These are phyloP conservation scores for Neurospora sp. DNA, from an alignment of 495 filamentous ascomycete genomes.

Conservation along the genomic window DNA sequence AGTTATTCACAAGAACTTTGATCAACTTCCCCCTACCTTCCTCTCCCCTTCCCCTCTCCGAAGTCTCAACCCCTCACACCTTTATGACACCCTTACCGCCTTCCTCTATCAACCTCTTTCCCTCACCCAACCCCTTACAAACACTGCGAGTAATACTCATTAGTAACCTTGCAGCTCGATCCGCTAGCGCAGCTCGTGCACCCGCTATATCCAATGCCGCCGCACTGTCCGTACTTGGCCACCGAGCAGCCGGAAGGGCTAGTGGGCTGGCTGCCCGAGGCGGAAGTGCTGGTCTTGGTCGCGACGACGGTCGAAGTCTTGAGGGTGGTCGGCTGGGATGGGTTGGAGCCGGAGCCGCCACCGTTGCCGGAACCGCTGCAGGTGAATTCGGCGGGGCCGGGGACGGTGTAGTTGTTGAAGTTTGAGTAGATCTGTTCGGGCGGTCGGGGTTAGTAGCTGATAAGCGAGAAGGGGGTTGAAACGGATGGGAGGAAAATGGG, in stretches of 20 bases:
- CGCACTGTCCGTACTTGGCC: constrained; percentile 30
- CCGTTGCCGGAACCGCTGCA: constrained; percentile 6
- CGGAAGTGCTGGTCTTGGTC: neutral
- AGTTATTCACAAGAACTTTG: neutral
- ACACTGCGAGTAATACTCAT: constrained; percentile 25
- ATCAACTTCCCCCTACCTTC: too few species aligned
- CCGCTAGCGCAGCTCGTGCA: constrained; percentile 20
- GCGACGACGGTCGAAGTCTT: neutral
- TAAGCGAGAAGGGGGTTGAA: too few species aligned
- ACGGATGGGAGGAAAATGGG: neutral
- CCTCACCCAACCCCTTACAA: constrained; percentile 3
- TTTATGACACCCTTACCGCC: neutral
- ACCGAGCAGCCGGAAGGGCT: constrained; percentile 9
- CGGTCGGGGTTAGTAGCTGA: neutral
- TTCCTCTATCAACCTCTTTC: neutral
- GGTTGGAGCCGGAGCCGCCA: constrained; percentile 1
- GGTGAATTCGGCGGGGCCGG: constrained; percentile 17
- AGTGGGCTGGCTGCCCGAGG: neutral
- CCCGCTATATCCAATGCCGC: constrained; percentile 22
- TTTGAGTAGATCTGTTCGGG: constrained; percentile 18
- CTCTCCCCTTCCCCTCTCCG: neutral
- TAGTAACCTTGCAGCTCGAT: constrained; percentile 15
- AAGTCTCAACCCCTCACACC: neutral
- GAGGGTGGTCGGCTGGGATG: neutral
- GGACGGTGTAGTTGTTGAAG: constrained; percentile 22